Evolutionary conservation across 805 yeast species (phyloP), one percentile per base, ranked within the genome.

Genomic region (Kodamaea laetipori): DNA sequence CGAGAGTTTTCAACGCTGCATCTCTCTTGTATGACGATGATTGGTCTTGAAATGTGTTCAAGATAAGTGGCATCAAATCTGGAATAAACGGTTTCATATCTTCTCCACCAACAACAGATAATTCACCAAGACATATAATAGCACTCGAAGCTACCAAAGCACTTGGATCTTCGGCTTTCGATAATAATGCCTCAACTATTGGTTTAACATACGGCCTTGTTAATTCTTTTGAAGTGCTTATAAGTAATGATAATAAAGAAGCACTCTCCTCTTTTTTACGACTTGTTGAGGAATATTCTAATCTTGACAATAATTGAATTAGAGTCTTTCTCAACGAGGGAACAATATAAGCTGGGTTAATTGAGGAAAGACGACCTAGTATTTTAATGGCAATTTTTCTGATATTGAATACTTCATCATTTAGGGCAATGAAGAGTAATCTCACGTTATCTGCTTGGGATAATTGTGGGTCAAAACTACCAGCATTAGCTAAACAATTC

Each of bases 341-440:
- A 28, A 92, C 90, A 49, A 94, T 87, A 61, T 89, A 92, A 0
- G 99, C 97, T 0, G 99, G 98, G 55, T 94, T 94, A 31, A 89
- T 84, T 1, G 80, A 66, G 0, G 96, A 84, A 12, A 94, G 66
- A 44, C 97, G 75, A 2, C 99, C 98, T 45, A 94, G 78, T 8
- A 90, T 76, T 39, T 74, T 75, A 25, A 92, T 79, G 0, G 96
- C 85, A 11, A 81, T 85, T 54, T 86, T 81, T 44, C 96, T 77
- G 8, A 94, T 85, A 9, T 80, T 81, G 58, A 94, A 94, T 2
- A 78, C 78, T 62, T 92, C 98, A 64, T 94, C 99, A 58, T 94
- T 87, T 44, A 92, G 68, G 0, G 97, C 92, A 71, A 90, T 86
- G 55, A 92, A 88, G 15, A 94, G 69, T 10, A 90, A 65, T 43